Base-by-base conservation (phyloP, 2,329 filamentous ascomycete species). In the Xylariaceae sp. region DNA sequence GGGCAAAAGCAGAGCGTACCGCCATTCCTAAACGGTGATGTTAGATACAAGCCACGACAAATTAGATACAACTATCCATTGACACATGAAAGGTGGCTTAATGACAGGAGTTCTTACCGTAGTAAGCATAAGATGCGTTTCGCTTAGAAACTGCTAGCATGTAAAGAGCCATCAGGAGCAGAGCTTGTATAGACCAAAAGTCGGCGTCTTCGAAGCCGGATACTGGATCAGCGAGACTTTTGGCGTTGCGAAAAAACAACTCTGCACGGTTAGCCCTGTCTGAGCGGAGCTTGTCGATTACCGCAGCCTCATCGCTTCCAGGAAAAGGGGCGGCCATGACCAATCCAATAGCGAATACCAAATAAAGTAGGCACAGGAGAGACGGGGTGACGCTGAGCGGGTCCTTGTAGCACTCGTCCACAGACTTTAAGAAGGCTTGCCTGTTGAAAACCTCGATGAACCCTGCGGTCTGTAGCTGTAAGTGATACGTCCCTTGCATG, bases 111-210 rank as follows among this genome's bases (percentile, higher is more conserved):
- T 17, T 61, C 75, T 71, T 73, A 81, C 87, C 86, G 44, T 84
- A 78, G 56, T 87, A 85, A 14, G 80, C 78, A 71, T 86, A 87
- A 0, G 87, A 84, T 4, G 83, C 81, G 62, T 88, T 88, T 14
- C 84, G 77, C 69, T 83, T 86, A 1, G 85, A 85, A 12, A 85
- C 78, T 2, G 81, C 78, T 14, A 89, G 72, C 80, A 83, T 85
- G 65, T 88, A 90, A 2, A 88, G 71, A 0, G 86, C 79, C 82
- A 89, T 88, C 31, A 90, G 72, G 0, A 84, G 73, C 39, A 88
- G 73, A 2, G 85, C 84, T 66, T 89, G 86, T 43, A 89, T 79
- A 11, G 84, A 84, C 82, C 85, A 87, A 56, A 89, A 82, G 53
- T 87, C 82, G 19, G 81, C 82, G 64, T 87, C 82, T 65, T 88